A percentile compares a stretch with the other conserved stretches of the same genome.
Evolutionary conservation across 1,139 yeast genomes (phyloP).

Genomic region (Scheffersomyces illinoinensis): DNA sequence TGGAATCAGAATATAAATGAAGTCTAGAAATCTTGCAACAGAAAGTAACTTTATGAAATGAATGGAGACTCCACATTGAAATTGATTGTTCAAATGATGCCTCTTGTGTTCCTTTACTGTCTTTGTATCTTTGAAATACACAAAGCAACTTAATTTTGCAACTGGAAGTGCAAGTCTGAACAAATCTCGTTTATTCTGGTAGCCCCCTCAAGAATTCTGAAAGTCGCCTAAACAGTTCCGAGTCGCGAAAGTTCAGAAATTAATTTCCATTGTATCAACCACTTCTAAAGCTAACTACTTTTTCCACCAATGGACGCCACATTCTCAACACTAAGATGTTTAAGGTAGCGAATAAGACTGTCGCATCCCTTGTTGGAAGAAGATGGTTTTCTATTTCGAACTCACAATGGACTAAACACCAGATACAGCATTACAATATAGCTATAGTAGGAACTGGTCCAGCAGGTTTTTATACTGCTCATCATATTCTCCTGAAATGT

Average conservation of each 20-base stretch:
- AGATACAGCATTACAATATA: conserved; percentile 17
- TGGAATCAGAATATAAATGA: too few relatives aligned
- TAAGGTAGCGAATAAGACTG: not conserved
- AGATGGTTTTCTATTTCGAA: not conserved
- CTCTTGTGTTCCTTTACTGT: too few relatives aligned
- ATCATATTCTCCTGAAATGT: conserved; percentile 61
- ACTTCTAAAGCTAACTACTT: not conserved
- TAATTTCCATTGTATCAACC: not conserved
- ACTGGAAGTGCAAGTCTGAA: not conserved
- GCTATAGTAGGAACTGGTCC: conserved; percentile 97
- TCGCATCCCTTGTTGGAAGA: not conserved
- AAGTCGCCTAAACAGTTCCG: not conserved
- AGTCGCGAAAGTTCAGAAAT: not conserved
- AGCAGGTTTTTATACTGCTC: conserved; percentile 90
- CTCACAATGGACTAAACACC: not conserved
- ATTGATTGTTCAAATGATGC: too few relatives aligned
- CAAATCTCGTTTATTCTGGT: not conserved
- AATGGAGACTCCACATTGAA: too few relatives aligned
- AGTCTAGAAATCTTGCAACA: too few relatives aligned
- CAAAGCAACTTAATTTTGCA: not conserved
- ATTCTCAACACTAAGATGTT: not conserved
- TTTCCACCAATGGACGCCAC: not conserved
- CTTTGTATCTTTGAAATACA: too few relatives aligned
- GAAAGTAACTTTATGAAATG: too few relatives aligned
- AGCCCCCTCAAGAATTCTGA: not conserved